Base-by-base conservation (phyloP, 345 rosid genomes). In the Eucalyptus sp. region DNA sequence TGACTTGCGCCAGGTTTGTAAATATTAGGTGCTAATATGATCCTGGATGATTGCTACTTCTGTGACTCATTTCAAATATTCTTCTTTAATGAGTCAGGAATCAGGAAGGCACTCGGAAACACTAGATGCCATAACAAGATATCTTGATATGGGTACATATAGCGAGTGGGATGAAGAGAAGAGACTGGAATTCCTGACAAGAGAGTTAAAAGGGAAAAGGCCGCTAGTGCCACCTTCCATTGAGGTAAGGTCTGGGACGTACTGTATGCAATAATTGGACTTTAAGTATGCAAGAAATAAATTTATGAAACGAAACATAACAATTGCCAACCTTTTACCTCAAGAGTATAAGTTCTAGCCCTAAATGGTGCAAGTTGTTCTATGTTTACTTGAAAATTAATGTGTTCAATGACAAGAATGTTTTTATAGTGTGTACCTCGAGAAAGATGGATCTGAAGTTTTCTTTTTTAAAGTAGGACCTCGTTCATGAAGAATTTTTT, bases 131-230 rank as follows among this genome's bases (percentile, higher is more conserved):
- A 93, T 98, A 86, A 98, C 98, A 50, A 91, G 88, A 86, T 97
- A 95, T 92, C 93, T 98, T 94, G 99, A 97, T 92, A 95, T 98
- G 95, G 99, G 98, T 91, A 93, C 95, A 15, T 98, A 95, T 86
- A 97, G 98, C 50, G 99, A 96, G 93, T 98, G 99, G 99, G 95
- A 97, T 89, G 99, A 98, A 92, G 99, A 96, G 51, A 96, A 96
- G 92, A 97, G 95, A 89, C 94, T 98, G 88, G 96, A 96, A 44
- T 98, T 97, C 89, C 91, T 98, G 83, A 95, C 96, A 5, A 94
- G 92, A 92, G 99, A 98, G 91, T 95, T 98, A 58, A 96, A 98
- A 92, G 98, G 98, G 89, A 98, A 98, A 94, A 93, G 99, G 89
- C 99, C 99, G 5, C 93, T 98, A 87, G 95, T 98, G 92, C 99